phyloP scores from a whole-genome alignment of 1,139 yeast genomes.

The Saccharomyces hybrid region DNA sequence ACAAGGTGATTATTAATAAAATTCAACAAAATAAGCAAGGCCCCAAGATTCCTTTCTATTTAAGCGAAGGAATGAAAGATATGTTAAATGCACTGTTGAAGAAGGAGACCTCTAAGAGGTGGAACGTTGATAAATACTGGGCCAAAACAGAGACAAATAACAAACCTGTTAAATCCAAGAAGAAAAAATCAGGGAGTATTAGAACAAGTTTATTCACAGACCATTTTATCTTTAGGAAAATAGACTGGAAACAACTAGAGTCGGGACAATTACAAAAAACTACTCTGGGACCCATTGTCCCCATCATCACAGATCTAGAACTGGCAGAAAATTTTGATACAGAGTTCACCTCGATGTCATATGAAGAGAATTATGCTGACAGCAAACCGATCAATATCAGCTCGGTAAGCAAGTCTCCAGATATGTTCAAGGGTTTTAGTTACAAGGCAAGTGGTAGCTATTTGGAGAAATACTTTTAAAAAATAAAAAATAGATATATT shows the following conservation, averaged over 20 bases:
- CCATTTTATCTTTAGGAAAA: slow-evolving; percentile 71
- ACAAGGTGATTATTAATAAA: slow-evolving; percentile 73
- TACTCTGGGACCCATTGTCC: slow-evolving; percentile 72
- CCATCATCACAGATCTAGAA: slow-evolving; percentile 75
- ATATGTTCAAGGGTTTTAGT: slow-evolving; percentile 35
- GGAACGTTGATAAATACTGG: slow-evolving; percentile 52
- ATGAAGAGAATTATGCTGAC: slow-evolving; percentile 23
- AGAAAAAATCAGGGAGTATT: slow-evolving; percentile 24
- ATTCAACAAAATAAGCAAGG: slow-evolving; percentile 58
- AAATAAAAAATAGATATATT: not conserved
- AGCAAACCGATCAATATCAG: slow-evolving; percentile 9
- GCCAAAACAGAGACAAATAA: slow-evolving; percentile 22
- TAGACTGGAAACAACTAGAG: slow-evolving; percentile 65
- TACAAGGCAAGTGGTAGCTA: slow-evolving; percentile 33
- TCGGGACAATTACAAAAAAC: slow-evolving; percentile 37
- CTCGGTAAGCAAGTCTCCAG: slow-evolving; percentile 11
- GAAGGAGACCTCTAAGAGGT: slow-evolving; percentile 66
- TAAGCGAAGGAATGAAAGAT: slow-evolving; percentile 81
- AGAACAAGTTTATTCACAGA: slow-evolving; percentile 28
- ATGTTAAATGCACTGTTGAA: slow-evolving; percentile 63
- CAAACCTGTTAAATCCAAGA: slow-evolving; percentile 44
- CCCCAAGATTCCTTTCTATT: slow-evolving; percentile 70
- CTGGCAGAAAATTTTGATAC: slow-evolving; percentile 87
- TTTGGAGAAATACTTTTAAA: slow-evolving; percentile 29
- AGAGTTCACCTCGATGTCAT: slow-evolving; percentile 74